phyloP scores from a whole-genome alignment of 2,329 filamentous ascomycete species.

The Aspergillus sp. region DNA sequence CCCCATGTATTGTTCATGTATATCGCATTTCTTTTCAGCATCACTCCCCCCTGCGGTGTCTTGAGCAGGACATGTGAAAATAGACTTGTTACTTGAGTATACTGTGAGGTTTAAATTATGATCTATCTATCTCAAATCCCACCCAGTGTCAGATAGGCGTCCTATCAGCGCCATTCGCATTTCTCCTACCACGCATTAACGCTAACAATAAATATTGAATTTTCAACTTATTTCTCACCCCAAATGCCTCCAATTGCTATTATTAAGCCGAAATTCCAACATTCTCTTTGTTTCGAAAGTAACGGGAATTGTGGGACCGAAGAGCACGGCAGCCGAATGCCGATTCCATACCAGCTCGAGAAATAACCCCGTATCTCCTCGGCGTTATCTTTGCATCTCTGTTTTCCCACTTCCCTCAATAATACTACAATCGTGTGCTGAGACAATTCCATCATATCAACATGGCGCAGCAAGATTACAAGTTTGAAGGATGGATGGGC shows the following conservation, averaged over 20 bases:
- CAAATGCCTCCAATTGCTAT: not conserved
- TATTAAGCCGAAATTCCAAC: not conserved
- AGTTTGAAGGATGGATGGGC: slow-evolving; percentile 60
- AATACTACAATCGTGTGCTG: not conserved
- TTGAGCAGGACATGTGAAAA: slow-evolving; percentile 3
- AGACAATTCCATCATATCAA: not conserved
- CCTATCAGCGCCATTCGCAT: too few relatives aligned
- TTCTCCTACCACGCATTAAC: too few relatives aligned
- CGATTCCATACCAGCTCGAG: not conserved
- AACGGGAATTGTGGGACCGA: not conserved
- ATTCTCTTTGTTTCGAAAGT: not conserved
- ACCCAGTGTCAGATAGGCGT: too few relatives aligned
- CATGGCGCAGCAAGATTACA: slow-evolving; percentile 40
- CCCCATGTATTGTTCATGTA: slow-evolving; percentile 6
- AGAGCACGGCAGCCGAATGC: not conserved
- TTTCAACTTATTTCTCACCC: too few relatives aligned
- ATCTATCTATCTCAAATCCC: not conserved
- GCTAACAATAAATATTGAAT: too few relatives aligned
- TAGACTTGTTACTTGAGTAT: slow-evolving; percentile 6
- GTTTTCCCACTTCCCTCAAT: not conserved
- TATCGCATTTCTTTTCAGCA: slow-evolving; percentile 1
- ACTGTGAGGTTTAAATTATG: not conserved
- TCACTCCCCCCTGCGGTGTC: not conserved
- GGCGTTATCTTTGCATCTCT: not conserved
- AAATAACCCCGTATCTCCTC: not conserved